These are phyloP conservation scores for Thraustochytrium sp. DNA, from an alignment of 352 stramenopile species.

Conservation along the genomic window DNA sequence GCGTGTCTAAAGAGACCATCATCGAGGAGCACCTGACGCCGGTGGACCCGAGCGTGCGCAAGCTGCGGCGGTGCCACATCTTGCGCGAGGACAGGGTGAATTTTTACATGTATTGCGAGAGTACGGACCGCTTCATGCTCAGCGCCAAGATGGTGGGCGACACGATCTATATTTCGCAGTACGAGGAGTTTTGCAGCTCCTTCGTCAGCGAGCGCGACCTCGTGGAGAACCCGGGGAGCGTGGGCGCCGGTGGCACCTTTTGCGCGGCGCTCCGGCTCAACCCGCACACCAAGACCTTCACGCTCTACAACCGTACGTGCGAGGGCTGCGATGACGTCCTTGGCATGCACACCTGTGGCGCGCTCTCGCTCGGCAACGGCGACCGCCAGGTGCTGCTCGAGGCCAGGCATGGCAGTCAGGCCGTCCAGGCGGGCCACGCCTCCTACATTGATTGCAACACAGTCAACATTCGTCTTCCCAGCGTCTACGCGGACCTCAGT, in stretches of 20 bases:
- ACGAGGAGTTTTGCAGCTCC: constrained; percentile 38
- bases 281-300: constrained; percentile 2
- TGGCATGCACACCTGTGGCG: constrained; percentile 32
- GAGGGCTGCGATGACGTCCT: constrained; percentile 38
- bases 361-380: background rate
- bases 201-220: constrained; percentile 4
- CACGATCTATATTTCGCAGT: constrained; percentile 43
- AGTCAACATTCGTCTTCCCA: background rate
- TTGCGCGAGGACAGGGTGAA: constrained; percentile 29
- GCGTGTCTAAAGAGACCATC: constrained; percentile 17
- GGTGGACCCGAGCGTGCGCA: background rate
- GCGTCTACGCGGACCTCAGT: constrained; percentile 16
- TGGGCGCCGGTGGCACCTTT: background rate
- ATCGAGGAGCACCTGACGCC: background rate
- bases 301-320: constrained; percentile 15
- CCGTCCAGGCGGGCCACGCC: background rate
- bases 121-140: constrained; percentile 14
- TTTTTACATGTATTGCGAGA: constrained; percentile 40
- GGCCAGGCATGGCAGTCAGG: background rate
- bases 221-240: background rate
- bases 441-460: constrained; percentile 21
- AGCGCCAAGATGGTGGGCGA: constrained; percentile 27
- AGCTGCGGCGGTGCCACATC: constrained; percentile 29
- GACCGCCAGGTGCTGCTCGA: constrained; percentile 30
- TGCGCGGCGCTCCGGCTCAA: background rate